Evolutionary conservation across 306 rosid genomes (phyloP).

Genomic region (Pachyrhizus erosus): DNA sequence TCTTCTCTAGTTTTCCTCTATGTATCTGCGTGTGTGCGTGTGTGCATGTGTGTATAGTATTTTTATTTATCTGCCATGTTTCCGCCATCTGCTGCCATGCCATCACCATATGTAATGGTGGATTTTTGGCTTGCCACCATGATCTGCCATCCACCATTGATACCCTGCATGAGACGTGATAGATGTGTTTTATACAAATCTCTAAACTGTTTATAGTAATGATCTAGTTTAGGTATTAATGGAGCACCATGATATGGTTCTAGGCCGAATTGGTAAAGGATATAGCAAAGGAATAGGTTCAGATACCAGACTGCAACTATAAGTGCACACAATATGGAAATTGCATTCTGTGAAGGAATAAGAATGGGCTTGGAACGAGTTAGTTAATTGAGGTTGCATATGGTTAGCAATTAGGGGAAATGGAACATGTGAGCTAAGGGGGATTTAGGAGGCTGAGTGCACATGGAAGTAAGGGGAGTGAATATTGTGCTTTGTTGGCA

Average conservation of each 20-base stretch:
- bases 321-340: not conserved
- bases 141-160: too few relatives aligned
- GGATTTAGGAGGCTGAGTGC: too few relatives aligned
- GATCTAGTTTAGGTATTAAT: conserved; percentile 1
- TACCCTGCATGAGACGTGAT: not conserved
- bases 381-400: not conserved
- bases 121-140: too few relatives aligned
- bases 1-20: too few relatives aligned
- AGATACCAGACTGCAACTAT: not conserved
- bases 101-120: too few relatives aligned
- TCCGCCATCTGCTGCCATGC: too few relatives aligned
- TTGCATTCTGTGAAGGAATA: not conserved
- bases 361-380: not conserved
- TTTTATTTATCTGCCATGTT: too few relatives aligned
- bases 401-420: too few relatives aligned
- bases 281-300: not conserved
- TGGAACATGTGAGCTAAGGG: too few relatives aligned
- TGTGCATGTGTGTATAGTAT: too few relatives aligned
- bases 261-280: not conserved
- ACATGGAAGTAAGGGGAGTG: not conserved
- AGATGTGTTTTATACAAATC: not conserved
- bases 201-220: conserved; percentile 11
- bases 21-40: too few relatives aligned
- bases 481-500: not conserved
- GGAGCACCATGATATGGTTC: not conserved